Conservation (phyloP, 2,329 filamentous ascomycete species). For the Tolypocladium ophioglossoides region DNA sequence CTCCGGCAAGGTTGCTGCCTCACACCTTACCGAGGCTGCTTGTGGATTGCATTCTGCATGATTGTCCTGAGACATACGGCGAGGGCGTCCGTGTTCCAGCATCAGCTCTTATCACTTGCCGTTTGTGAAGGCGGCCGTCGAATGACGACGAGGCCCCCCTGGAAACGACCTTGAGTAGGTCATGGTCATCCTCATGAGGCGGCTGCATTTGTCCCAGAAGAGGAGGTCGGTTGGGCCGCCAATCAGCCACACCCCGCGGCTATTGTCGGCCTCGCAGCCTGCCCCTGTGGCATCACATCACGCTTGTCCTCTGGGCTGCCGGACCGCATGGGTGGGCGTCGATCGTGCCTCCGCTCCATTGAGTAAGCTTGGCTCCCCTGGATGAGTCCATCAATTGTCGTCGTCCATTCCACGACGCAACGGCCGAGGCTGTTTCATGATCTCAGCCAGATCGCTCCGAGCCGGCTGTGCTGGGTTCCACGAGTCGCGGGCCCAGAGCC, state of each 20-base stretch:
- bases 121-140: background rate
- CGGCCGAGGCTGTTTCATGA: background rate
- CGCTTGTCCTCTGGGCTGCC: background rate
- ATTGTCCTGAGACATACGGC: background rate
- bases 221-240: slow-evolving; percentile 4
- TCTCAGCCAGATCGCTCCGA: background rate
- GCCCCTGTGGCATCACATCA: background rate
- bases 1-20: too few species aligned
- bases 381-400: background rate
- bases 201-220: slow-evolving; percentile 6
- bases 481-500: background rate
- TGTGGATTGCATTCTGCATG: background rate
- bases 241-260: slow-evolving; percentile 7
- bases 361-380: background rate
- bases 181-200: background rate
- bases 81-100: background rate
- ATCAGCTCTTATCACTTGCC: background rate
- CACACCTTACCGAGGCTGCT: too few species aligned
- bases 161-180: background rate
- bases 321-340: background rate
- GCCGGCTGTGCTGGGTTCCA: background rate
- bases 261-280: slow-evolving; percentile 4
- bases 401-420: background rate
- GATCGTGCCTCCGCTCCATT: background rate
- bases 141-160: background rate